Conservation (phyloP, 129 eudicot species). For the Helianthus annuus region DNA sequence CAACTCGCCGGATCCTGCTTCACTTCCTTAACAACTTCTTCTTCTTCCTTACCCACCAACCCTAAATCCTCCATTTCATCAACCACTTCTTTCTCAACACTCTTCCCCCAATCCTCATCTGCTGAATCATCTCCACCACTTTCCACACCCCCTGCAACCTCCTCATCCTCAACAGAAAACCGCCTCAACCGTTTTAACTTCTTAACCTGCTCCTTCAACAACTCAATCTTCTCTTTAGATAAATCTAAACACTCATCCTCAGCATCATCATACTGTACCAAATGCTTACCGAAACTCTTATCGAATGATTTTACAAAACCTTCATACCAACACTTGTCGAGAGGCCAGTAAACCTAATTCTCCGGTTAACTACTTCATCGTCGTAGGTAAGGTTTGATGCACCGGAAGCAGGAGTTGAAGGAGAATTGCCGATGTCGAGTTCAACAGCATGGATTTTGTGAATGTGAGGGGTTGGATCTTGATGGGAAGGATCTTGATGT, state of each 20-base stretch:
- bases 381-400: slow-evolving; percentile 28
- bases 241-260: slow-evolving; percentile 76
- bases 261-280: slow-evolving; percentile 80
- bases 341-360: slow-evolving; percentile 85
- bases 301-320: slow-evolving; percentile 67
- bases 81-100: slow-evolving; percentile 45
- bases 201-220: slow-evolving; percentile 52
- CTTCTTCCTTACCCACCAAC: slow-evolving; percentile 59
- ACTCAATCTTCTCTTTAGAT: slow-evolving; percentile 63
- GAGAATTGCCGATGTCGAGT: slow-evolving; percentile 42
- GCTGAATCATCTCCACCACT: slow-evolving; percentile 49
- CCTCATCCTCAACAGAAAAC: slow-evolving; percentile 49
- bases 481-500: too few species aligned
- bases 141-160: slow-evolving; percentile 9
- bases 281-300: slow-evolving; percentile 57
- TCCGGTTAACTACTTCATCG: slow-evolving; percentile 53
- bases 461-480: too few species aligned
- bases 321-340: slow-evolving; percentile 82
- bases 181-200: slow-evolving; percentile 59
- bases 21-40: slow-evolving; percentile 27
- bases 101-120: slow-evolving; percentile 83
- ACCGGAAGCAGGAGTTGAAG: slow-evolving; percentile 24
- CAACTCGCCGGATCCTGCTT: slow-evolving; percentile 21
- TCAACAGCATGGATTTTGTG: too few species aligned
- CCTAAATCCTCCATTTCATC: slow-evolving; percentile 58